Evolutionary conservation across 2,329 filamentous ascomycete species (phyloP), one percentile per base, ranked within the genome.

Genomic region (Trichoderma brevicompactum): DNA sequence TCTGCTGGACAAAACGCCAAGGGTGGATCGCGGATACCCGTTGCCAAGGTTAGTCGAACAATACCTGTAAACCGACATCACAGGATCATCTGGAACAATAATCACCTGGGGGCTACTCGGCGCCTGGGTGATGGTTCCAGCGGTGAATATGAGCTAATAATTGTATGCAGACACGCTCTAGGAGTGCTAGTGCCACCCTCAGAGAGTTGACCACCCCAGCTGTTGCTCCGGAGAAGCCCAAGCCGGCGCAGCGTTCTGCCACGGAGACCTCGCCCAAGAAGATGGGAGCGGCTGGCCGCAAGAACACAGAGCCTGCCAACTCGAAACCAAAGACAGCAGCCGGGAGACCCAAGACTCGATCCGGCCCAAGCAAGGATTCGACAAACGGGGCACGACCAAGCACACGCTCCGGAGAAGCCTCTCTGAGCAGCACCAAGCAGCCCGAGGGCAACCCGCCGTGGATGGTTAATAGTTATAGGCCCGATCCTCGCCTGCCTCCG

Each of bases 371-470:
- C 68, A 83, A 81, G 71, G 78, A 80, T 68, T 76, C 82, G 67
- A 76, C 77, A 61, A 78, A 78, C 69, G 79, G 72, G 55, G 87
- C 84, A 40, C 83, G 88, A 13, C 88, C 89, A 19, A 79, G 82
- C 3, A 91, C 89, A 1, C 82, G 87, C 66, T 87, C 86, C 7
- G 88, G 87, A 19, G 86, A 86, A 65, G 70, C 83, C 36, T 36
- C 59, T 38, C 59, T 63, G 52, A 76, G 72, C 76, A 73, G 76
- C 83, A 28, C 23, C 23, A 86, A 92, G 74, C 86, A 89, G 48
- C 94, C 94, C 0, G 95, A 98, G 80, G 95, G 95, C 19, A 94
- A 98, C 62, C 93, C 95, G 9, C 95, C 95, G 59, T 99, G 95
- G 95, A 86, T 98, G 78, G 87, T 95, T 52, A 92, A 91, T 23